These are phyloP conservation scores for Anisodus tanguticus DNA, from an alignment of 257 asterid genomes.

Conservation along the genomic window DNA sequence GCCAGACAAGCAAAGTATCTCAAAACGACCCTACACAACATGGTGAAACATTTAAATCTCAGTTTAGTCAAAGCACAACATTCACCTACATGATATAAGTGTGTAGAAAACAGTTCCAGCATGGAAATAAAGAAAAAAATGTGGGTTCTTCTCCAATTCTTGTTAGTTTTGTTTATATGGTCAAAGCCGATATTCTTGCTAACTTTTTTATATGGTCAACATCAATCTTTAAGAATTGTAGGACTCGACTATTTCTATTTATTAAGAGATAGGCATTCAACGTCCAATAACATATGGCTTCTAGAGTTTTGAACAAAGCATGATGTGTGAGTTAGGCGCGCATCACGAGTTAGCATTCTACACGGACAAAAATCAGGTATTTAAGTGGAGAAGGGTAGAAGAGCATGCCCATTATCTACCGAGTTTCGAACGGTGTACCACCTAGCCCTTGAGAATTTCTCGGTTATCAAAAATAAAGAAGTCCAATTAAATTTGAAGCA, in stretches of 20 bases:
- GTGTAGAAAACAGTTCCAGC: not conserved
- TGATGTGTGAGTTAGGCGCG: not conserved
- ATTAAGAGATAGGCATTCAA: not conserved
- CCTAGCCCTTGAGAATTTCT: not conserved
- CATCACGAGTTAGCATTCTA: not conserved
- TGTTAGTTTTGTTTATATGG: not conserved
- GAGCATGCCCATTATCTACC: not conserved
- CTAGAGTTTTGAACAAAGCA: not conserved
- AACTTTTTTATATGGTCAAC: not conserved
- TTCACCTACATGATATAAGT: not conserved
- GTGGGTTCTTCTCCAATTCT: not conserved
- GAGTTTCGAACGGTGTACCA: not conserved
- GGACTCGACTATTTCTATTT: not conserved
- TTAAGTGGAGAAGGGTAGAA: not conserved
- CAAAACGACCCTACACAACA: slow-evolving; percentile 65
- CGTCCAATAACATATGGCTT: not conserved
- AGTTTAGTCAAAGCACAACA: not conserved
- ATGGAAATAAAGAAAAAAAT: not conserved
- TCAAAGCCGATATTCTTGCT: not conserved
- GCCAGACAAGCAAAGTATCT: slow-evolving; percentile 75
- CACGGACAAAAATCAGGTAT: not conserved
- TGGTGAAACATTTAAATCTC: slow-evolving; percentile 14
- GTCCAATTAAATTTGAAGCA: not conserved
- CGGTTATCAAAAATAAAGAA: not conserved
- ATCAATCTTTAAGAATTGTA: not conserved